Percentiles rank a stretch among this genome's conserved stretches.
These are phyloP conservation scores for Ganoderma leucocontextum DNA, from an alignment of 1,284 basidiomycete genomes.

Conservation along the genomic window DNA sequence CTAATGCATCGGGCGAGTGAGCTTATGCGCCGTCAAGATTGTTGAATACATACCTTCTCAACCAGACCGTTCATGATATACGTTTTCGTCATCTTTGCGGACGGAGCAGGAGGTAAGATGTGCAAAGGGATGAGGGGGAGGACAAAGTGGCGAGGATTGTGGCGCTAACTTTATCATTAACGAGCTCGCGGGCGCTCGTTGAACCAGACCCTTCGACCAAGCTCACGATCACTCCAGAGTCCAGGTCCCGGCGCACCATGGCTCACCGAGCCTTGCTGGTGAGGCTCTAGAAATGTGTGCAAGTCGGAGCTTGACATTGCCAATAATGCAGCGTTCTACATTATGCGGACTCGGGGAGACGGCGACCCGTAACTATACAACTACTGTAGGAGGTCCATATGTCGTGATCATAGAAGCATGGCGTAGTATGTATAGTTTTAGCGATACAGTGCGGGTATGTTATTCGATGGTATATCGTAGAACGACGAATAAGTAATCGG, in stretches of 20 bases:
- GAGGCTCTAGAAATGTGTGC: background rate
- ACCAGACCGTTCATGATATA: constrained; percentile 83
- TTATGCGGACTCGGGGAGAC: constrained; percentile 3
- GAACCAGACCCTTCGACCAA: background rate
- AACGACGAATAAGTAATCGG: constrained; percentile 3
- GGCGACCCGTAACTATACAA: constrained; percentile 5
- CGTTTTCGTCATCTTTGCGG: constrained; percentile 75
- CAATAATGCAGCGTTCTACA: constrained; percentile 7
- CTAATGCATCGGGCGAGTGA: constrained; percentile 49
- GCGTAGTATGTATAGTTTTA: constrained; percentile 8
- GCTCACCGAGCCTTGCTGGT: constrained; percentile 17
- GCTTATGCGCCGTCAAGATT: background rate
- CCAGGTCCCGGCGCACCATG: constrained; percentile 19
- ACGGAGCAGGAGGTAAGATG: constrained; percentile 11
- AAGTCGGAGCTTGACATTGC: background rate
- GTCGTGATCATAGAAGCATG: background rate
- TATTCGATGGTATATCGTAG: constrained; percentile 10
- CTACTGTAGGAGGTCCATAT: background rate
- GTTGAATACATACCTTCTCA: constrained; percentile 65
- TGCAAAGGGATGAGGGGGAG: constrained; percentile 17
- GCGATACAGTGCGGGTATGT: constrained; percentile 14
- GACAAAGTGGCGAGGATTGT: constrained; percentile 28
- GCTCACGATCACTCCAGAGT: background rate
- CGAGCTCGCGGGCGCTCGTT: background rate
- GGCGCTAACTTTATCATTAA: constrained; percentile 21